A percentile compares a stretch with the other conserved stretches of the same genome.
Evolutionary conservation across 2,329 filamentous ascomycete genomes (phyloP).

Genomic region (Phialemonium atrogriseum): DNA sequence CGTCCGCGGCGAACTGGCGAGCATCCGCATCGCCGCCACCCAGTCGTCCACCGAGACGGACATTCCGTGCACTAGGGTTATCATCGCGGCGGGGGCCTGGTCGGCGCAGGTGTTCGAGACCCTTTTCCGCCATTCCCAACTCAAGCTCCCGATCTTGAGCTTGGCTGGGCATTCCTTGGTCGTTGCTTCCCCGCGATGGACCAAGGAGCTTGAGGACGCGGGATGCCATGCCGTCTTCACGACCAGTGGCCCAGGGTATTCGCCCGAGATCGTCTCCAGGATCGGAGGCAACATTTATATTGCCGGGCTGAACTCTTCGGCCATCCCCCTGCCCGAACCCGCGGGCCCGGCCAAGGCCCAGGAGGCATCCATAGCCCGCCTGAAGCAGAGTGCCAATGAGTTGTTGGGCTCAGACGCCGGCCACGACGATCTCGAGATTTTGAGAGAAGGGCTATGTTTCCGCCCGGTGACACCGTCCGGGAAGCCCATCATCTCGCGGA

Average conservation of each 20-base stretch:
- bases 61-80: constrained; percentile 54
- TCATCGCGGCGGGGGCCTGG: constrained; percentile 67
- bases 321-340: constrained; percentile 49
- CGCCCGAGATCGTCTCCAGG: constrained; percentile 64
- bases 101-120: constrained; percentile 54
- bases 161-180: constrained; percentile 68
- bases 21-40: constrained; percentile 39
- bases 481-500: constrained; percentile 51
- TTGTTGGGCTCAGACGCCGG: constrained; percentile 35
- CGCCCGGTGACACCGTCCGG: constrained; percentile 60
- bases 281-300: constrained; percentile 62
- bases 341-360: constrained; percentile 43
- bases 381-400: constrained; percentile 38
- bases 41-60: constrained; percentile 34
- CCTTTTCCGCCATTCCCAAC: constrained; percentile 51
- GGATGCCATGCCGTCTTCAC: constrained; percentile 64
- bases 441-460: constrained; percentile 64
- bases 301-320: constrained; percentile 59
- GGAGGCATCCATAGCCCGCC: constrained; percentile 33
- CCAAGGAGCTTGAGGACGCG: constrained; percentile 29
- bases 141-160: constrained; percentile 47
- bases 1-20: constrained; percentile 38
- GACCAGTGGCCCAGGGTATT: constrained; percentile 48
- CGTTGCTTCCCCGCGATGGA: constrained; percentile 50
- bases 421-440: constrained; percentile 47